phyloP scores from a whole-genome alignment of 1,284 basidiomycete species.

The Coniferiporia sulphurascens region DNA sequence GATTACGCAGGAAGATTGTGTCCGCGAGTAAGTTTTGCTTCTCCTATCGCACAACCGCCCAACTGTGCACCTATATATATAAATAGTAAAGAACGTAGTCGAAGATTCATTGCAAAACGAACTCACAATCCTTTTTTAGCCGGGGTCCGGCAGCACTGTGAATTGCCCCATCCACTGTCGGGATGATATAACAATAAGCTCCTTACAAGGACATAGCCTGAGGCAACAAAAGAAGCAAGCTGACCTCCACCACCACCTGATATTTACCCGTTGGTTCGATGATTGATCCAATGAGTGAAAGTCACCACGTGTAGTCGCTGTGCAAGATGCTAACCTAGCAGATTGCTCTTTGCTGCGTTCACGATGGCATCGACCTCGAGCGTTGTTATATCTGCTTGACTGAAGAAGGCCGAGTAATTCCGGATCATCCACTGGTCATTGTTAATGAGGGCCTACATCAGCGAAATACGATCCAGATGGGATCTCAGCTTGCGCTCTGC shows the following conservation, averaged over 20 bases:
- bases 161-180: conserved; percentile 77
- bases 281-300: neutral
- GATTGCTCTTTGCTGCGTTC: conserved; percentile 78
- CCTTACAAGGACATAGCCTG: too few relatives aligned
- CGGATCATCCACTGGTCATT: neutral
- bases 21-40: conserved; percentile 77
- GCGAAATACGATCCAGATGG: neutral
- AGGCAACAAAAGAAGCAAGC: conserved; percentile 1
- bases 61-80: conserved; percentile 49
- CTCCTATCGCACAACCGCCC: conserved; percentile 76
- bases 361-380: conserved; percentile 76
- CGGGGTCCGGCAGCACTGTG: conserved; percentile 78
- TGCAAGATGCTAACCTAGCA: conserved; percentile 53
- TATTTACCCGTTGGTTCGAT: conserved; percentile 21
- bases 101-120: conserved; percentile 21
- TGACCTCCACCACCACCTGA: conserved; percentile 63
- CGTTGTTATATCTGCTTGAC: conserved; percentile 60
- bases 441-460: neutral
- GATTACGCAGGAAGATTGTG: conserved; percentile 65
- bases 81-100: neutral
- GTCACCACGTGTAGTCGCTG: neutral
- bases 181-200: neutral
- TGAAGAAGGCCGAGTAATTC: neutral
- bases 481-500: neutral
- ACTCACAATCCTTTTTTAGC: conserved; percentile 69